Percentiles rank a stretch among this genome's conserved stretches.
phyloP scores from a whole-genome alignment of 2,329 filamentous ascomycete genomes.

The Alternaria burnsii region DNA sequence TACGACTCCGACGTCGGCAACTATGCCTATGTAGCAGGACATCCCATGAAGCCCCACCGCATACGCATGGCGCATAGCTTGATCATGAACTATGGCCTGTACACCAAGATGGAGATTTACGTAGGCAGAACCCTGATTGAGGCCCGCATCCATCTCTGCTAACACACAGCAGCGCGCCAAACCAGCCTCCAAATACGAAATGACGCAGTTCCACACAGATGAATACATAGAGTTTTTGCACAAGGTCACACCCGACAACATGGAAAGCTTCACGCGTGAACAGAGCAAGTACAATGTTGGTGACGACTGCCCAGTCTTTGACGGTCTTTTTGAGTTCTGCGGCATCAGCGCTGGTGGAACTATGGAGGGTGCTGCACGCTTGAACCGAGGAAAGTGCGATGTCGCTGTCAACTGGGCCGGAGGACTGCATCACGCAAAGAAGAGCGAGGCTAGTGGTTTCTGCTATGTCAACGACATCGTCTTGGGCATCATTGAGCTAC shows the following conservation, averaged over 20 bases:
- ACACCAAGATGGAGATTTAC: constrained; percentile 78
- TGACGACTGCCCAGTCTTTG: constrained; percentile 70
- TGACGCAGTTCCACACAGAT: constrained; percentile 77
- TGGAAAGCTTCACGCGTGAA: constrained; percentile 91
- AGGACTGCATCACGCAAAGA: constrained; percentile 95
- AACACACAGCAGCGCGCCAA: constrained; percentile 50
- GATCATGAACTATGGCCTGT: constrained; percentile 77
- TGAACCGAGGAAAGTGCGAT: constrained; percentile 74
- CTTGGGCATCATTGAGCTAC: constrained; percentile 86
- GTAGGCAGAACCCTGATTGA: constrained; percentile 51
- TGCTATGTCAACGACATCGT: constrained; percentile 99
- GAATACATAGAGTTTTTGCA: constrained; percentile 77
- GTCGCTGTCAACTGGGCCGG: constrained; percentile 77
- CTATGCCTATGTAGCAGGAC: constrained; percentile 88
- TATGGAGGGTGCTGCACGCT: constrained; percentile 74
- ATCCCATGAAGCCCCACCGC: constrained; percentile 72
- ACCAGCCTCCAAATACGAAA: constrained; percentile 71
- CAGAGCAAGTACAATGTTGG: constrained; percentile 80
- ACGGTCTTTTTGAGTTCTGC: constrained; percentile 75
- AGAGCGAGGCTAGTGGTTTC: constrained; percentile 91
- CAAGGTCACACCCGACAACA: constrained; percentile 97
- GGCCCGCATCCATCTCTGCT: constrained; percentile 8
- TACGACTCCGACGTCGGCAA: constrained; percentile 99
- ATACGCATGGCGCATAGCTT: constrained; percentile 72
- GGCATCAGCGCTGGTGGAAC: constrained; percentile 74